These are phyloP conservation scores for Sphagnurus paluster DNA, from an alignment of 1,284 basidiomycete genomes.

Conservation along the genomic window DNA sequence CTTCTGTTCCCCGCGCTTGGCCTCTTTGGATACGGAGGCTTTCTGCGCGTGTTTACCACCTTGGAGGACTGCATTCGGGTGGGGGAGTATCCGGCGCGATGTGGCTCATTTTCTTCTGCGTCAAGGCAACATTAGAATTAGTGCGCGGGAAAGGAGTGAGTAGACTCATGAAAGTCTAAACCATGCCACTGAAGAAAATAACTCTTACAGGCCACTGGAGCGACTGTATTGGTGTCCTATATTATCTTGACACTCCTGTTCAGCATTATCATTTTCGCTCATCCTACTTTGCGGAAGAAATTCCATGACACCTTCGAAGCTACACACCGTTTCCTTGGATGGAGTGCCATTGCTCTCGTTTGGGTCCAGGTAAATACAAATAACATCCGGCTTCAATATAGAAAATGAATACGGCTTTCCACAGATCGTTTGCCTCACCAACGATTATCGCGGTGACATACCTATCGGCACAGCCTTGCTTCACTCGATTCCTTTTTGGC, in stretches of 20 bases:
- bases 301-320: constrained; percentile 55
- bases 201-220: too few relatives aligned
- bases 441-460: constrained; percentile 45
- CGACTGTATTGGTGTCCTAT: too few relatives aligned
- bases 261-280: constrained; percentile 50
- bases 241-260: constrained; percentile 48
- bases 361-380: constrained; percentile 54
- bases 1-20: constrained; percentile 53
- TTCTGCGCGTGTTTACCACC: constrained; percentile 56
- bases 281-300: constrained; percentile 45
- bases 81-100: constrained; percentile 53
- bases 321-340: constrained; percentile 58
- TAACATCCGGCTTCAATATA: not conserved
- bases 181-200: too few relatives aligned
- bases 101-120: constrained; percentile 53
- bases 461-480: constrained; percentile 44
- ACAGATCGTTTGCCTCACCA: constrained; percentile 33
- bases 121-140: constrained; percentile 51
- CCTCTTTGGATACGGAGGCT: constrained; percentile 52
- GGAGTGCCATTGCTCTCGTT: constrained; percentile 53
- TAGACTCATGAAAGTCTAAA: too few relatives aligned
- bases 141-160: constrained; percentile 39
- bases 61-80: constrained; percentile 59
- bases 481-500: constrained; percentile 53
- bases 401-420: not conserved